phyloP scores from a whole-genome alignment of 1,284 basidiomycete species.

The Moniliella sp. region DNA sequence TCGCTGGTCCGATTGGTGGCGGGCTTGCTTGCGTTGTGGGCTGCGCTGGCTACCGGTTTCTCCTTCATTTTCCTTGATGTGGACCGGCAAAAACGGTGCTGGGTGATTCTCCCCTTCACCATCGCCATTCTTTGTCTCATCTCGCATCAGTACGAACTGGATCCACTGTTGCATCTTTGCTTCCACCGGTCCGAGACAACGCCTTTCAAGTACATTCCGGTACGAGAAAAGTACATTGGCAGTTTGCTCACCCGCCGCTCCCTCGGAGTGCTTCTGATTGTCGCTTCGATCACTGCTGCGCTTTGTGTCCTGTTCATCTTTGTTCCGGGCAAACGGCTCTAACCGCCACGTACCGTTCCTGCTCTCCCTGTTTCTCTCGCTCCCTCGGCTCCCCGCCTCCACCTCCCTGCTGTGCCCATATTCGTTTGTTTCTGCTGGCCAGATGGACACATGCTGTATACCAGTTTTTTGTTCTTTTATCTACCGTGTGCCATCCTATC shows the following conservation, averaged over 20 bases:
- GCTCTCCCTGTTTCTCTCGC: no score
- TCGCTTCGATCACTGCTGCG: conserved; percentile 48
- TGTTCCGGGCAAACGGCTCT: conserved; percentile 67
- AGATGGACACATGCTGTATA: no score
- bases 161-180: conserved; percentile 46
- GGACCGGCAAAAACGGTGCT: conserved; percentile 69
- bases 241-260: conserved; percentile 67
- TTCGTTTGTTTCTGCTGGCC: no score
- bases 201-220: conserved; percentile 68
- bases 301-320: conserved; percentile 71
- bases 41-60: conserved; percentile 67
- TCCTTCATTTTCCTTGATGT: conserved; percentile 79
- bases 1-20: conserved; percentile 50
- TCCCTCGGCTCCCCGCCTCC: no score
- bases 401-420: no score
- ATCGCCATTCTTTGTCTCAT: conserved; percentile 69
- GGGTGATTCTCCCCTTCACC: conserved; percentile 88
- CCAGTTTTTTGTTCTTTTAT: no score
- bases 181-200: conserved; percentile 37
- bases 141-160: conserved; percentile 84
- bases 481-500: no score
- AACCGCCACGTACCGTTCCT: no score
- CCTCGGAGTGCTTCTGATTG: conserved; percentile 51
- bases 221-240: conserved; percentile 75
- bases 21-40: conserved; percentile 73